Conservation (phyloP, 2,329 filamentous ascomycete genomes). For the Ceratocystis destructans region DNA sequence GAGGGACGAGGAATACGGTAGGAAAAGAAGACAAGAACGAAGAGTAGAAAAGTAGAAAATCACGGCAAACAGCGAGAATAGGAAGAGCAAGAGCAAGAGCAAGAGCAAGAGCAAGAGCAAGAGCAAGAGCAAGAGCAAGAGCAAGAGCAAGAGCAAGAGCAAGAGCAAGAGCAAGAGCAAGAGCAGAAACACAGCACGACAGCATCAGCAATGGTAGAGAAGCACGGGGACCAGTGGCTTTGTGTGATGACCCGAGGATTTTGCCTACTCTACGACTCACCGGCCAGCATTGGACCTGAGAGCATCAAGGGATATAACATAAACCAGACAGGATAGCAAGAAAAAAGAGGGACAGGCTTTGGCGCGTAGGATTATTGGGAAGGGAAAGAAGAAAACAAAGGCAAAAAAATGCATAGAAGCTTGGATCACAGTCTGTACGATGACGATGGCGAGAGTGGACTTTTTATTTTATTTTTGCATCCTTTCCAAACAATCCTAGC, state of each 20-base stretch:
- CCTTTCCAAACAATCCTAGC: no score
- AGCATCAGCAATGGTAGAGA: not conserved
- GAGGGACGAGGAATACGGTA: not conserved
- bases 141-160: not conserved
- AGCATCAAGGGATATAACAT: no score
- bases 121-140: not conserved
- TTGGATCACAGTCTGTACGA: constrained; percentile 5
- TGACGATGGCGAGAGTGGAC: not conserved
- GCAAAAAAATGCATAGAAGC: constrained; percentile 1
- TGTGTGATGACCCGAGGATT: not conserved
- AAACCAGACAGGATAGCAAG: no score
- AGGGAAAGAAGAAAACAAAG: not conserved
- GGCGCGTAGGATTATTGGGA: not conserved
- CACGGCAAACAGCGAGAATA: not conserved
- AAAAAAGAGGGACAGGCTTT: not conserved
- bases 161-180: not conserved
- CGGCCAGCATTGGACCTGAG: not conserved
- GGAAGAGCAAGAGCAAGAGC: not conserved
- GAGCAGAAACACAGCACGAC: not conserved
- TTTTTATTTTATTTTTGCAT: not conserved
- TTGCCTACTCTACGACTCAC: not conserved
- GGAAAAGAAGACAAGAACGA: not conserved
- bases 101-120: not conserved
- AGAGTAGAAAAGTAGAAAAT: not conserved
- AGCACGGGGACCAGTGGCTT: not conserved